Percentiles rank a stretch among this genome's conserved stretches.
phyloP scores from a whole-genome alignment of 1,284 basidiomycete genomes.

The Phlebopus sp. region DNA sequence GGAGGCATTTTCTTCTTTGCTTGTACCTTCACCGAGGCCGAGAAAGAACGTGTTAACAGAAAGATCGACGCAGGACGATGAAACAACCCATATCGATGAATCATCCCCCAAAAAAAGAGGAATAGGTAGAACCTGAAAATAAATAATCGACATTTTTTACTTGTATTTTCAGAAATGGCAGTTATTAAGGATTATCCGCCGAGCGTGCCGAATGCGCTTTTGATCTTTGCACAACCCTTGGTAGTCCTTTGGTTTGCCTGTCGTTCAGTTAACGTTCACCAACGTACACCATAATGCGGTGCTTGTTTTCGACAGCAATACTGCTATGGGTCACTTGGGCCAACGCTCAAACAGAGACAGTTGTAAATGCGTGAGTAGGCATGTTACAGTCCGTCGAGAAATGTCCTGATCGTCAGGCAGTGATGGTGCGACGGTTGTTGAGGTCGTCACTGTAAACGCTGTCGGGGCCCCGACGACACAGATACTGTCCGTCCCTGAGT shows the following conservation, averaged over 20 bases:
- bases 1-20: slow-evolving; percentile 78
- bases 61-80: slow-evolving; percentile 8
- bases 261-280: slow-evolving; percentile 2
- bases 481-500: slow-evolving; percentile 39
- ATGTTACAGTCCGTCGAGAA: neutral
- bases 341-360: slow-evolving; percentile 48
- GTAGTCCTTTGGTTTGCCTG: too few relatives aligned
- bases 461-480: slow-evolving; percentile 43
- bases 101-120: slow-evolving; percentile 26
- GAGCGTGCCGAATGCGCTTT: slow-evolving; percentile 16
- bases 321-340: slow-evolving; percentile 30
- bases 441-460: slow-evolving; percentile 45
- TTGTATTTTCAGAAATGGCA: neutral
- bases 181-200: slow-evolving; percentile 24
- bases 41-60: slow-evolving; percentile 21
- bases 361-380: slow-evolving; percentile 41
- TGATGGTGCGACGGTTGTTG: slow-evolving; percentile 52
- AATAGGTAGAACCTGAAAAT: neutral
- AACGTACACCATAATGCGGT: slow-evolving; percentile 19
- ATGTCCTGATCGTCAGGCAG: slow-evolving; percentile 32
- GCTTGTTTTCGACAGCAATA: slow-evolving; percentile 21
- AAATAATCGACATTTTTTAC: neutral
- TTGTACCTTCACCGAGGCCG: slow-evolving; percentile 20
- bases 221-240: too few relatives aligned
- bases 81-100: slow-evolving; percentile 34